Percentiles rank a stretch among this genome's conserved stretches.
Evolutionary conservation across 208 protist species (phyloP).

Genomic region (Dictyostelium gargantuum): DNA sequence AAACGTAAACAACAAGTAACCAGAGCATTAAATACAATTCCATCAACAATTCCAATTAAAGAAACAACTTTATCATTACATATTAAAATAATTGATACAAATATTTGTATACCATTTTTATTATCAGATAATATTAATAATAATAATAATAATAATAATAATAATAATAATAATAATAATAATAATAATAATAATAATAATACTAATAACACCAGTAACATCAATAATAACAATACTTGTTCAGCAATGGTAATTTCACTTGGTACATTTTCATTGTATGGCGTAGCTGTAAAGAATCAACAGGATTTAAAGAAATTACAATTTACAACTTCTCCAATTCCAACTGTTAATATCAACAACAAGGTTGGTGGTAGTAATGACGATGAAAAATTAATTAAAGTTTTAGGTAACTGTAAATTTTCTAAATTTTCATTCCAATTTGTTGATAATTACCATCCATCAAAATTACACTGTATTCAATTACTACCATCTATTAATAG

Average conservation of each 20-base stretch:
- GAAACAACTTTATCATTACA: slow-evolving; percentile 34
- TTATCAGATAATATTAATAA: not conserved
- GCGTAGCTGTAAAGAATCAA: slow-evolving; percentile 38
- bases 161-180: not conserved
- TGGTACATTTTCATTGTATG: slow-evolving; percentile 14
- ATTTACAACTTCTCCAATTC: not conserved
- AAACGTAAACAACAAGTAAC: not conserved
- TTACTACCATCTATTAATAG: not conserved
- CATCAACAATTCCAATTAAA: slow-evolving; percentile 29
- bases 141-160: no score
- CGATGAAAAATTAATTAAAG: slow-evolving; percentile 2
- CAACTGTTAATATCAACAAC: not conserved
- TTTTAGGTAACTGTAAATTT: slow-evolving; percentile 51
- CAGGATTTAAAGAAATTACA: not conserved
- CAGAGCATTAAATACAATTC: slow-evolving; percentile 12
- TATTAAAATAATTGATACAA: slow-evolving; percentile 23
- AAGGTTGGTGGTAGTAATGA: not conserved
- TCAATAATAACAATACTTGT: not conserved
- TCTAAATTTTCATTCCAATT: slow-evolving; percentile 56
- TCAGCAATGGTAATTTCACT: slow-evolving; percentile 22
- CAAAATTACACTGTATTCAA: not conserved
- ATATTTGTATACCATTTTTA: slow-evolving; percentile 3
- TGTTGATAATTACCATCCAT: slow-evolving; percentile 49
- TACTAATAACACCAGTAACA: not conserved
- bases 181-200: not conserved